Percentiles rank a stretch among this genome's conserved stretches.
Conservation (phyloP, 768 basidiomycete genomes). For the Xerocomus spinulosus region DNA sequence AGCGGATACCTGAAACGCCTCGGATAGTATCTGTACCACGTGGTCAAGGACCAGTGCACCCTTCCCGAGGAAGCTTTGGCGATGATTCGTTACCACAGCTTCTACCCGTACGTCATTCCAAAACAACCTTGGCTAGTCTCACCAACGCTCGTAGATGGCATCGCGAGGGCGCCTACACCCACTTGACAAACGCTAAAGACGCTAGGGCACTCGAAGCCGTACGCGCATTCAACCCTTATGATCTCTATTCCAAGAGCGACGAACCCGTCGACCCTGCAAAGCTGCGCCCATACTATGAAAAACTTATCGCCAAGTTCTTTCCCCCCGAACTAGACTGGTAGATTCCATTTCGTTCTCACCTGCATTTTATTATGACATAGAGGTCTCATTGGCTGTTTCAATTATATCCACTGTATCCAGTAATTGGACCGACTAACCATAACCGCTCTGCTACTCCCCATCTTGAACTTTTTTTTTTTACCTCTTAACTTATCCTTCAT, state of each 20-base stretch:
- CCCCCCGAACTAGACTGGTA: constrained; percentile 80
- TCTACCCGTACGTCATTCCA: constrained; percentile 65
- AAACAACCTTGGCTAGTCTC: background rate
- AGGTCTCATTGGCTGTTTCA: constrained; percentile 1
- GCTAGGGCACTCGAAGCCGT: constrained; percentile 63
- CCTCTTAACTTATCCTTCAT: constrained; percentile 16
- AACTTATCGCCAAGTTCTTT: constrained; percentile 82
- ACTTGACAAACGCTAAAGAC: constrained; percentile 75
- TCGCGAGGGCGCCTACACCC: constrained; percentile 77
- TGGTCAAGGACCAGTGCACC: constrained; percentile 76
- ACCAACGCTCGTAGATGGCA: constrained; percentile 57
- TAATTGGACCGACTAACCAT: background rate
- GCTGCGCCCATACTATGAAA: constrained; percentile 79
- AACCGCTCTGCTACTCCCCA: background rate
- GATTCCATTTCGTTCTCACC: constrained; percentile 5
- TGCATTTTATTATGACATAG: constrained; percentile 8
- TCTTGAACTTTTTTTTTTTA: too few species aligned
- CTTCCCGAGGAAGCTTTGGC: constrained; percentile 79
- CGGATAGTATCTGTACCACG: constrained; percentile 72
- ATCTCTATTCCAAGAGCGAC: constrained; percentile 89
- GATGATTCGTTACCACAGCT: constrained; percentile 94
- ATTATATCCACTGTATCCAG: constrained; percentile 4
- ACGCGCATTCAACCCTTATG: constrained; percentile 88
- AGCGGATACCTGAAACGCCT: constrained; percentile 4
- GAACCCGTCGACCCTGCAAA: constrained; percentile 54